Conservation (phyloP, 106 monocot species). For the Phalaenopsis equestris region DNA sequence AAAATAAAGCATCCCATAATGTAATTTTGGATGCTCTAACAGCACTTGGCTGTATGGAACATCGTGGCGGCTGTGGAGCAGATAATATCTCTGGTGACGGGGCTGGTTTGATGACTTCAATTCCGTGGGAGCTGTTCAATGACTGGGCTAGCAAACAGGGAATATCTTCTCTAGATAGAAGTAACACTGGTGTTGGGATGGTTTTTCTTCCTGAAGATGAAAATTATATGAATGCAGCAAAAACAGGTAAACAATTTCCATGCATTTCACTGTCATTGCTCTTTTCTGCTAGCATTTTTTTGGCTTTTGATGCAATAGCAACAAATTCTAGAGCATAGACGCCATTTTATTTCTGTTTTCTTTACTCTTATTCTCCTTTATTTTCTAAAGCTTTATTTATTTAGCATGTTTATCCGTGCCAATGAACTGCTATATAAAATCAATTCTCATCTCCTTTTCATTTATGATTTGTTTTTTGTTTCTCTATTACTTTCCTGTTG, state of each 20-base stretch:
- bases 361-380: no score
- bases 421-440: no score
- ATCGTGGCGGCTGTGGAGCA: slow-evolving; percentile 94
- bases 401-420: no score
- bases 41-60: slow-evolving; percentile 99
- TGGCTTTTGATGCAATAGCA: no score
- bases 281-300: no score
- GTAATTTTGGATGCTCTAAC: slow-evolving; percentile 75
- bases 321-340: no score
- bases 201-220: slow-evolving; percentile 89
- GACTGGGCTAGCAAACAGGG: slow-evolving; percentile 82
- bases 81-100: slow-evolving; percentile 98
- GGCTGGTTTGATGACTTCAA: slow-evolving; percentile 77
- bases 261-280: no score
- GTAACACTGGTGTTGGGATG: slow-evolving; percentile 93
- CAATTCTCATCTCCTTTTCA: no score
- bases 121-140: slow-evolving; percentile 87
- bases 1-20: slow-evolving; percentile 76
- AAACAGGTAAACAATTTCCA: slow-evolving; percentile 43
- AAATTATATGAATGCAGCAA: slow-evolving; percentile 58
- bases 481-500: no score
- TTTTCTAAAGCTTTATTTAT: no score
- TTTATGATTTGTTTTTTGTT: no score
- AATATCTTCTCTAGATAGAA: slow-evolving; percentile 47
- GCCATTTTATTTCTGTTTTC: no score